Evolutionary conservation across 306 rosid species (phyloP), one percentile per base, ranked within the genome.

Genomic region (Rosa persica): DNA sequence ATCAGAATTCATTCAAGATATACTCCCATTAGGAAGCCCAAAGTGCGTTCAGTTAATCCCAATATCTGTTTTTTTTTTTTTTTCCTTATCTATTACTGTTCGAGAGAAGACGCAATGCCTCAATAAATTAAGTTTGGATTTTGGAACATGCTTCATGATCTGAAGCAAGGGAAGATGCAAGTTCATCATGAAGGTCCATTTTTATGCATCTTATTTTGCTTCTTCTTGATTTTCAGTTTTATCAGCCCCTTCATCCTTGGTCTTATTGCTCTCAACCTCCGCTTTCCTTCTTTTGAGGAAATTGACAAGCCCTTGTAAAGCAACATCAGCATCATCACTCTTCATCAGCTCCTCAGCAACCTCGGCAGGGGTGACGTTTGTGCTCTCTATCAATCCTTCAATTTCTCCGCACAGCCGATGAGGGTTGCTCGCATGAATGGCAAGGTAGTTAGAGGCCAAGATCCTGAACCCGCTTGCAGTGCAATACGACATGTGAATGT

Each of bases 281-380:
- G 42, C 42, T 39, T 30, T 39, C 75, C 57, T 81, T 0, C 79
- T 34, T 30, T 73, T 15, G 72, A 90, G 88, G 30, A 90, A 82
- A 48, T 67, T 48, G 13, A 67, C 8, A 16, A 90, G 78, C 19
- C 15, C 84, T 27, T 57, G 27, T 12, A 87, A 74, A 80, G 77
- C 83, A 22, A 38, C 80, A 0, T 83, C 40, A 8, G 84, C 81
- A 34, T 88, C 85, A 42, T 89, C 92, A 6, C 62, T 57, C 81
- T 86, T 91, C 85, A 91, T 73, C 2, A 91, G 71, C 51, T 88
- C 86, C 78, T 85, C 93, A 0, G 86, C 90, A 12, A 88, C 87
- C 19, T 80, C 87, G 0, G 90, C 97, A 49, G 91, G 91, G 13
- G 88, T 85, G 9, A 82, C 84, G 6, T 89, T 51, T 8, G 22